Evolutionary conservation across 2,329 filamentous ascomycete genomes (phyloP).

Genomic region (Pseudocercospora vitis): DNA sequence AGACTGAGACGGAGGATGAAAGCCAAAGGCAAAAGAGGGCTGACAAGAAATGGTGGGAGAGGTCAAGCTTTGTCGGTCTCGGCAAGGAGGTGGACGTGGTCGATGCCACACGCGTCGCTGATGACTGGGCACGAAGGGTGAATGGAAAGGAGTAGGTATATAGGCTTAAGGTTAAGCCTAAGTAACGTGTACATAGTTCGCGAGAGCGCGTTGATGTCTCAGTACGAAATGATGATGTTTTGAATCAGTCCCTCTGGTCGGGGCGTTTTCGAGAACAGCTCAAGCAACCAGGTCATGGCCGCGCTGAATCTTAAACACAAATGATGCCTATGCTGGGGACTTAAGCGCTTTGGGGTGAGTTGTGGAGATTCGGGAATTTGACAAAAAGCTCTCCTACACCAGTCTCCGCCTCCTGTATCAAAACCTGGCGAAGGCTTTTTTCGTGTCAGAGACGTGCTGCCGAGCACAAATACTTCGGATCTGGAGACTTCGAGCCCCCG

Average conservation of each 20-base stretch:
- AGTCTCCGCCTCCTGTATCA: too few species aligned
- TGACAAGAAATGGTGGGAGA: slow-evolving; percentile 70
- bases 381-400: too few species aligned
- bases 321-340: too few species aligned
- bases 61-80: slow-evolving; percentile 76
- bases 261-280: too few species aligned
- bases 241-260: neutral
- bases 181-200: slow-evolving; percentile 3
- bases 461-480: too few species aligned
- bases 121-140: slow-evolving; percentile 83
- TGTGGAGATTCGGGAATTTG: too few species aligned
- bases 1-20: slow-evolving; percentile 66
- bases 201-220: slow-evolving; percentile 1
- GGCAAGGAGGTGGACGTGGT: slow-evolving; percentile 87
- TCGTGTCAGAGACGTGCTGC: too few species aligned
- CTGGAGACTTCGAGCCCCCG: too few species aligned
- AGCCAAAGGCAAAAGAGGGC: slow-evolving; percentile 43
- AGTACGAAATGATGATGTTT: slow-evolving; percentile 6
- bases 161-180: neutral
- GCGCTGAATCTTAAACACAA: too few species aligned
- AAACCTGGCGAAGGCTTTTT: too few species aligned
- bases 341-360: too few species aligned
- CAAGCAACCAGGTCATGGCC: too few species aligned
- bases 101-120: slow-evolving; percentile 74
- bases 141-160: slow-evolving; percentile 56